These are phyloP conservation scores for Stagonosporopsis tanaceti DNA, from an alignment of 2,329 filamentous ascomycete species.

Conservation along the genomic window DNA sequence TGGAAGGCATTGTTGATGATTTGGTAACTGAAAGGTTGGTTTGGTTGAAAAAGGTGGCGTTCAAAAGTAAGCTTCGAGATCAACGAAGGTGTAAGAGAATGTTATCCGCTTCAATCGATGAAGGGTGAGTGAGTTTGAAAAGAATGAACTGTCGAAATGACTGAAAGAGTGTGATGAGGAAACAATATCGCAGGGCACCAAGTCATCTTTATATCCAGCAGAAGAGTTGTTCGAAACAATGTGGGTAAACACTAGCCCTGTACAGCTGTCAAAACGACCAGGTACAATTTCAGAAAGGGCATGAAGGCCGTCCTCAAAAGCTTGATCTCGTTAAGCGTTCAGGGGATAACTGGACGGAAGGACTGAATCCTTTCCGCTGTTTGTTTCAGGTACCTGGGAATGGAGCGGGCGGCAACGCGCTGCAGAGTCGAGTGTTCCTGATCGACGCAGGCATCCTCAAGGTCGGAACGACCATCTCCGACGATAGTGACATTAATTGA, in stretches of 20 bases:
- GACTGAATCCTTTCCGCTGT: constrained; percentile 16
- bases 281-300: constrained; percentile 17
- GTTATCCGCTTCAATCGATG: constrained; percentile 40
- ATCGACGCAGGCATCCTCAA: constrained; percentile 30
- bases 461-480: constrained; percentile 22
- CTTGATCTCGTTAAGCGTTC: constrained; percentile 21
- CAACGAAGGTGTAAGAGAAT: constrained; percentile 38
- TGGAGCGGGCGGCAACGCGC: constrained; percentile 16
- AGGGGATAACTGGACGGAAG: constrained; percentile 3
- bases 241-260: constrained; percentile 11
- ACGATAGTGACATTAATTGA: neutral
- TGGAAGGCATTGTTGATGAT: constrained; percentile 37
- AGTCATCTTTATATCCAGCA: constrained; percentile 26
- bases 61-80: constrained; percentile 34
- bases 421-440: constrained; percentile 15
- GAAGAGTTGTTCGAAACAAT: constrained; percentile 13
- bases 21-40: constrained; percentile 13
- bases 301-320: constrained; percentile 20
- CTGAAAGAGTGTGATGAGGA: constrained; percentile 32
- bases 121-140: constrained; percentile 33
- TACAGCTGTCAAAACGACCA: constrained; percentile 21
- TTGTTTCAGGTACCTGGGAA: constrained; percentile 23
- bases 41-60: constrained; percentile 17
- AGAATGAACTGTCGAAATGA: constrained; percentile 36
- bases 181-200: constrained; percentile 2